Conservation (phyloP, 164 flowering plant genomes). For the Stephania cephalantha region DNA sequence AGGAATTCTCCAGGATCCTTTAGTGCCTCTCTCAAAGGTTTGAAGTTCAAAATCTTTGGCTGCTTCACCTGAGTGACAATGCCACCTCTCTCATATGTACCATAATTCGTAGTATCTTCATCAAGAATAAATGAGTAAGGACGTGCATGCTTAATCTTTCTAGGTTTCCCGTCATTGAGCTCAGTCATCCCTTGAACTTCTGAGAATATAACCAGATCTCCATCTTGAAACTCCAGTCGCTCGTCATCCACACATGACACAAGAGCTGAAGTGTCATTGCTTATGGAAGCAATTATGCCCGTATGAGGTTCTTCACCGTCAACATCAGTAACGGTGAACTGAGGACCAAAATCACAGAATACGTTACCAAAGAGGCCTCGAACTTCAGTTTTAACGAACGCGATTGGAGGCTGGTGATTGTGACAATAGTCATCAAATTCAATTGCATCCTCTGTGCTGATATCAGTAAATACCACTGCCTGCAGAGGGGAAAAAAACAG, state of each 20-base stretch:
- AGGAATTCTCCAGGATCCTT: constrained; percentile 81
- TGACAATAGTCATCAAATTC: constrained; percentile 78
- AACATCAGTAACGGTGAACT: constrained; percentile 69
- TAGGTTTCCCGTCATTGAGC: constrained; percentile 77
- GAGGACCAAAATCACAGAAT: constrained; percentile 85
- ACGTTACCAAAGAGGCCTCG: constrained; percentile 81
- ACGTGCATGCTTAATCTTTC: constrained; percentile 60
- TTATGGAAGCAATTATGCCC: constrained; percentile 81
- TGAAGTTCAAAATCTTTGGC: constrained; percentile 69
- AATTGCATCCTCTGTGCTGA: constrained; percentile 53
- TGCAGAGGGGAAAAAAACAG: constrained; percentile 27
- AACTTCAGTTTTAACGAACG: constrained; percentile 77
- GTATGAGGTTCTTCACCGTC: constrained; percentile 87
- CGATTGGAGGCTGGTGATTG: constrained; percentile 67
- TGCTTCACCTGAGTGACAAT: constrained; percentile 88
- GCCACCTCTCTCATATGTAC: constrained; percentile 67
- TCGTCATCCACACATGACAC: constrained; percentile 87
- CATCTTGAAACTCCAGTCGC: constrained; percentile 85
- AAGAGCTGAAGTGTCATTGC: constrained; percentile 75
- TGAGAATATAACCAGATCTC: constrained; percentile 81
- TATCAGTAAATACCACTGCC: constrained; percentile 82
- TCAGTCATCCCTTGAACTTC: constrained; percentile 84
- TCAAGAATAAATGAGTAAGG: constrained; percentile 73
- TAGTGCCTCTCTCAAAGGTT: constrained; percentile 61
- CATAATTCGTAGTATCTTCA: constrained; percentile 71